Conservation (phyloP, 2,329 filamentous ascomycete genomes). For the Plectosphaerella cucumerina region DNA sequence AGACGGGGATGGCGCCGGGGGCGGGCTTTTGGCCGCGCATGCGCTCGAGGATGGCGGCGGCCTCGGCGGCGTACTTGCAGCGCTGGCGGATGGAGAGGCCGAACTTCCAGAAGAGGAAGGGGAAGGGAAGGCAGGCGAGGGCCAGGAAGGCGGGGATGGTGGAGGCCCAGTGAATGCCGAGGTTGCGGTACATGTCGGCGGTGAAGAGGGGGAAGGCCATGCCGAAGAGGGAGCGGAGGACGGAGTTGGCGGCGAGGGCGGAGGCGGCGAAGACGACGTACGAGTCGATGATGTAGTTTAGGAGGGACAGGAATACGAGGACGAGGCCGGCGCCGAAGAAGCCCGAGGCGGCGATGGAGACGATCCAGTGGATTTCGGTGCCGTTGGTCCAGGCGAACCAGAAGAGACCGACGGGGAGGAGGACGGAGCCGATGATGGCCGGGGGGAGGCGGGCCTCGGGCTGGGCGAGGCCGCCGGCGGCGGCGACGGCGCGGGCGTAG, state of each 20-base stretch:
- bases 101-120: conserved; percentile 73
- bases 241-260: conserved; percentile 67
- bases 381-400: conserved; percentile 64
- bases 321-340: conserved; percentile 55
- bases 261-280: conserved; percentile 70
- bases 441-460: conserved; percentile 61
- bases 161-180: conserved; percentile 73
- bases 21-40: conserved; percentile 25
- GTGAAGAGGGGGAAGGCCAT: conserved; percentile 73
- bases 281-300: conserved; percentile 66
- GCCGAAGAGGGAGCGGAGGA: conserved; percentile 69
- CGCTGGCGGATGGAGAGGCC: conserved; percentile 44
- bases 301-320: conserved; percentile 60
- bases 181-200: conserved; percentile 48
- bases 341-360: conserved; percentile 37
- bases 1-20: neutral
- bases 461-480: conserved; percentile 50
- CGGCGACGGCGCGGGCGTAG: conserved; percentile 40
- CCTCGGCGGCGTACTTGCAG: conserved; percentile 53
- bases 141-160: conserved; percentile 72
- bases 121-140: conserved; percentile 67
- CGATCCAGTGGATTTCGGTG: conserved; percentile 52
- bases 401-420: conserved; percentile 58
- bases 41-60: conserved; percentile 53
- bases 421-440: conserved; percentile 53